Evolutionary conservation across 1,139 yeast species (phyloP), one percentile per base, ranked within the genome.

Genomic region (Suhomyces panamericanus): DNA sequence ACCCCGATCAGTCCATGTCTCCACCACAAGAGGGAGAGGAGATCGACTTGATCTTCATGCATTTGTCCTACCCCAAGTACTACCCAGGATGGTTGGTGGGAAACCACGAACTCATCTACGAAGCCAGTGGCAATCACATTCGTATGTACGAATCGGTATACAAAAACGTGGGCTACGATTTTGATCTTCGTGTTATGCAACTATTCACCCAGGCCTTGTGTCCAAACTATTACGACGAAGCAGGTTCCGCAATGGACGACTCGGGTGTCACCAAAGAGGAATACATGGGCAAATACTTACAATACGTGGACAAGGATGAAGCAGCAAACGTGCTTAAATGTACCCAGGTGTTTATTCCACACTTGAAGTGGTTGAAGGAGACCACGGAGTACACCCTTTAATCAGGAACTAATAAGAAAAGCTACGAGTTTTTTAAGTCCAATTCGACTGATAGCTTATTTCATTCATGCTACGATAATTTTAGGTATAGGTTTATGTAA

Each of bases 41-140:
- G 36, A 38, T 64, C 57, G 57, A 61, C 56, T 52, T 80, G 16
- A 49, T 71, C 4, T 73, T 82, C 58, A 75, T 81, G 78, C 87
- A 82, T 60, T 65, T 81, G 49, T 78, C 85, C n/a, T 81, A 81
- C 54, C 87, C 87, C n/a, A 82, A 81, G 53, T 72, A 72, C 50
- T 75, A 70, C 50, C 83, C 85, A 13, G 64, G 69, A 47, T 72
- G 78, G 66, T 61, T 82, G 26, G 69, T 65, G 15, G 66, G 75
- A 45, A 73, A 73, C 44, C 63, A 71, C 44, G 84, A 78, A 48
- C 68, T 78, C 48, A 57, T 73, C 12, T 69, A 73, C 48, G 60
- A 58, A 7, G 61, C 57, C 13, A 60, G 59, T 46, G 70, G 67
- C 10, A 58, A 66, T 15, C 79, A 76, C 48, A 69, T 75, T 42